Percentiles rank a stretch among this genome's conserved stretches.
Evolutionary conservation across 208 protist genomes (phyloP).

Genomic region (Leishmania braziliensis): DNA sequence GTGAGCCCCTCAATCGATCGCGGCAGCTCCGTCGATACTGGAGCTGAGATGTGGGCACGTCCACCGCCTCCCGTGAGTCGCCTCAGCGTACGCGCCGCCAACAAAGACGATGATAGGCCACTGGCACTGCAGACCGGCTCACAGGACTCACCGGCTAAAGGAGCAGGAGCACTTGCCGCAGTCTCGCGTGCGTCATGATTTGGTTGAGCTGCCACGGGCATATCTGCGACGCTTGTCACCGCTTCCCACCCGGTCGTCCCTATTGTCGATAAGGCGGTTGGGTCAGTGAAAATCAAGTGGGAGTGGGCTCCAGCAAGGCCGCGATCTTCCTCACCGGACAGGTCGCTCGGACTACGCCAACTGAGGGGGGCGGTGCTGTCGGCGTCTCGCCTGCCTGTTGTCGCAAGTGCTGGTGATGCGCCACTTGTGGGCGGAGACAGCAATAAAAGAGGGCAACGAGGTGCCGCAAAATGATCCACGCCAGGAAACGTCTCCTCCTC

Average conservation of each 20-base stretch:
- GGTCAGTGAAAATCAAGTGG: conserved; percentile 3
- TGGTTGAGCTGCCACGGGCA: neutral
- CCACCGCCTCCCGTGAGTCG: neutral
- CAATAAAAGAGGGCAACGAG: neutral
- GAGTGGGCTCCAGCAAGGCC: neutral
- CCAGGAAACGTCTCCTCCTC: conserved; percentile 28
- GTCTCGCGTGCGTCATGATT: neutral
- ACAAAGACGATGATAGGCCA: neutral
- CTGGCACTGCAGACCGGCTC: neutral
- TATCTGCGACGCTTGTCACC: conserved; percentile 7
- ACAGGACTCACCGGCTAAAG: neutral
- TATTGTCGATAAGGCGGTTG: conserved; percentile 7
- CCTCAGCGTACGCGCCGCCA: neutral
- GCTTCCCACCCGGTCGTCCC: conserved; percentile 8
- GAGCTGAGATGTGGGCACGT: neutral
- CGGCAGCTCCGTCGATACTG: neutral
- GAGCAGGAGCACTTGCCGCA: neutral
- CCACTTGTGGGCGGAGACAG: neutral
- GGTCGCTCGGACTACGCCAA: conserved; percentile 8
- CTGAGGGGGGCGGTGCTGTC: neutral
- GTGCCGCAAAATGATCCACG: neutral
- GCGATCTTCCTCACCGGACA: conserved; percentile 11
- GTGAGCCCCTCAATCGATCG: no score
- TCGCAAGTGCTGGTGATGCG: neutral
- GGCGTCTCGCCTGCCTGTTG: neutral